Conservation (phyloP, 164 flowering plant genomes). For the Chimonanthus salicifolius region DNA sequence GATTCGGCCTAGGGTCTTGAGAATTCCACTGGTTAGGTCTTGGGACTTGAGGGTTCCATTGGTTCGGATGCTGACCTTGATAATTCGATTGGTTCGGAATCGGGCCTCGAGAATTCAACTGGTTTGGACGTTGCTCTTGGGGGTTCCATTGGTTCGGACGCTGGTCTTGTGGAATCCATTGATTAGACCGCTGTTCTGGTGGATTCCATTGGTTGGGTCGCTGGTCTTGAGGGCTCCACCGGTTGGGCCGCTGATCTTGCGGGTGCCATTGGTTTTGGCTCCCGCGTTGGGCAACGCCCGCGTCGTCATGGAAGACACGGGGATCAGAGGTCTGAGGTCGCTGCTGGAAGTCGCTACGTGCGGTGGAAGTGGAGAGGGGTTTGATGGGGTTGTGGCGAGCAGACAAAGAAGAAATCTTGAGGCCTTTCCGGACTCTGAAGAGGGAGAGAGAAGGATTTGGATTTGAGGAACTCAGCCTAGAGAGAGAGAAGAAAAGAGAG, state of each 20-base stretch:
- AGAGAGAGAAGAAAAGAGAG: conserved; percentile 3
- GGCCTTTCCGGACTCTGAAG: conserved; percentile 1
- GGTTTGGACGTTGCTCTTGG: conserved; percentile 1
- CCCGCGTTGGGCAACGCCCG: conserved; percentile 3
- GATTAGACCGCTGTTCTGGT: conserved; percentile 8
- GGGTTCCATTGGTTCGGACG: conserved; percentile 2
- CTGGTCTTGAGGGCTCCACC: conserved; percentile 14
- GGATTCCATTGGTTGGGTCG: conserved; percentile 5
- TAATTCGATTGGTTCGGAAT: conserved; percentile 4
- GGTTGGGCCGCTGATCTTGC: conserved; percentile 9
- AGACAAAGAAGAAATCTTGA: not conserved
- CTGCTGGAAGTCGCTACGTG: conserved; percentile 24
- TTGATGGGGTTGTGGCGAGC: conserved; percentile 17
- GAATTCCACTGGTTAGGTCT: conserved; percentile 4
- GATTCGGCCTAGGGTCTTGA: conserved; percentile 9
- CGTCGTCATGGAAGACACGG: conserved; percentile 12
- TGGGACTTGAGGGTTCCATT: conserved; percentile 13
- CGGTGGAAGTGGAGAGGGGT: conserved; percentile 32
- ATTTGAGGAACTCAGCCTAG: not conserved
- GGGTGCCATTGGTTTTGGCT: conserved; percentile 16
- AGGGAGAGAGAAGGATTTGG: not conserved
- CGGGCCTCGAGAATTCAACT: conserved; percentile 13
- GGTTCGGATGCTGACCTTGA: conserved; percentile 4
- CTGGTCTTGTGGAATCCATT: conserved; percentile 11
- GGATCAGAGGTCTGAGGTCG: conserved; percentile 15